A percentile compares a stretch with the other conserved stretches of the same genome.
These are phyloP conservation scores for Phytopythium delawarense DNA, from an alignment of 352 stramenopile species.

Conservation along the genomic window DNA sequence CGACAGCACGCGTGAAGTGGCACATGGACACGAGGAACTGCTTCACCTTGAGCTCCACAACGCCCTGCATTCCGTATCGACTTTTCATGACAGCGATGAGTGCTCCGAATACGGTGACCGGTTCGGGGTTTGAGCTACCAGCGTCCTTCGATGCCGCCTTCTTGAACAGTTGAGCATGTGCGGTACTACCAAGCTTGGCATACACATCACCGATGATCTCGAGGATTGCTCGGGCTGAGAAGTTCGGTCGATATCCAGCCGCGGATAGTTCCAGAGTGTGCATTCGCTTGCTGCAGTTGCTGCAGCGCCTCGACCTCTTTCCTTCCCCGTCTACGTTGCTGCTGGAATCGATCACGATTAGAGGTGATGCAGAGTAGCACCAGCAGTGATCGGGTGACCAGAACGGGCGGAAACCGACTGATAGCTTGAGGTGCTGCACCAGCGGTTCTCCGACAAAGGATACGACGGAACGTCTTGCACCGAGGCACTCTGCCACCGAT, in stretches of 20 bases:
- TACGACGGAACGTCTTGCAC: slow-evolving; percentile 1
- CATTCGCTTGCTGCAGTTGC: slow-evolving; percentile 20
- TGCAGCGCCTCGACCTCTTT: slow-evolving; percentile 7
- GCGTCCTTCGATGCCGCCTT: slow-evolving; percentile 15
- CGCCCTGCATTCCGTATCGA: slow-evolving; percentile 44
- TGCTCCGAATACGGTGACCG: slow-evolving; percentile 38
- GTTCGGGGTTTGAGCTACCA: neutral
- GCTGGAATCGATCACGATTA: slow-evolving; percentile 14
- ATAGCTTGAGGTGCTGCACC: slow-evolving; percentile 35
- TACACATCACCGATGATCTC: slow-evolving; percentile 57
- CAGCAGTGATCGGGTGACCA: slow-evolving; percentile 65
- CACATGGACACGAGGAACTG: slow-evolving; percentile 56
- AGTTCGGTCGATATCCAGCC: slow-evolving; percentile 38
- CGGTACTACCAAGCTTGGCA: slow-evolving; percentile 26
- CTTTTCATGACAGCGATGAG: slow-evolving; percentile 41
- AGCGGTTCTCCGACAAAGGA: slow-evolving; percentile 21
- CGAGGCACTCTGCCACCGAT: slow-evolving; percentile 8
- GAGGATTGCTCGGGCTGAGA: slow-evolving; percentile 46
- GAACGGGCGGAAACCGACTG: slow-evolving; percentile 29
- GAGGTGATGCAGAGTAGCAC: slow-evolving; percentile 19
- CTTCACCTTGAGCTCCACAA: slow-evolving; percentile 63
- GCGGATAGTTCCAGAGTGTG: slow-evolving; percentile 31
- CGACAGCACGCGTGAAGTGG: slow-evolving; percentile 40
- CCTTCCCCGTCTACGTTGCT: slow-evolving; percentile 4
- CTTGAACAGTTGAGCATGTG: slow-evolving; percentile 43